phyloP scores from a whole-genome alignment of 768 basidiomycete species.

The Strobilomyces dryophilus region DNA sequence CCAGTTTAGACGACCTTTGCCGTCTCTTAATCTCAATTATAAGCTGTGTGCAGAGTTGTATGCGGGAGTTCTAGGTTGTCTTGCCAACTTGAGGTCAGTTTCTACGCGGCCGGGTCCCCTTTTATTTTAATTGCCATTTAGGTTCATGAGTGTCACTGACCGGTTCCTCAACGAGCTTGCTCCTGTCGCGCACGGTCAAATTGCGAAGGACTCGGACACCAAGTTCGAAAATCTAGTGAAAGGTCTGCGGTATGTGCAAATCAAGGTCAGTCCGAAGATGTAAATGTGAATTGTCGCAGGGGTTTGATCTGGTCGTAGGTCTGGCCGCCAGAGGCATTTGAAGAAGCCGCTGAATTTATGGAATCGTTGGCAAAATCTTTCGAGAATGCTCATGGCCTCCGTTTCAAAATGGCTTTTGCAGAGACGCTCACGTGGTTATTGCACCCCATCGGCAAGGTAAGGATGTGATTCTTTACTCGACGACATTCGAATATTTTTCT shows the following conservation, averaged over 20 bases:
- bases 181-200: conserved; percentile 69
- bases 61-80: conserved; percentile 77
- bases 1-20: conserved; percentile 66
- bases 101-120: neutral
- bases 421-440: conserved; percentile 73
- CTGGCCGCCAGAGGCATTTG: conserved; percentile 90
- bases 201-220: conserved; percentile 75
- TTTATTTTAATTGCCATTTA: conserved; percentile 23
- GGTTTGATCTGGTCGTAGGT: conserved; percentile 46
- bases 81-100: conserved; percentile 74
- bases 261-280: conserved; percentile 51
- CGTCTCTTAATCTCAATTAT: conserved; percentile 69
- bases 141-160: conserved; percentile 91
- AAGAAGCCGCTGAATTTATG: conserved; percentile 90
- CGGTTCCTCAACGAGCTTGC: conserved; percentile 78
- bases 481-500: neutral
- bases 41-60: conserved; percentile 79
- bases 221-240: conserved; percentile 82
- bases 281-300: neutral
- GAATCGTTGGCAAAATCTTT: conserved; percentile 81
- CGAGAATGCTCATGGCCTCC: conserved; percentile 75
- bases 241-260: conserved; percentile 75
- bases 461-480: neutral
- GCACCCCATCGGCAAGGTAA: conserved; percentile 85
- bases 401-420: conserved; percentile 81